These are phyloP conservation scores for Acanthamoeba healyi DNA, from an alignment of 208 protist species.

Conservation along the genomic window DNA sequence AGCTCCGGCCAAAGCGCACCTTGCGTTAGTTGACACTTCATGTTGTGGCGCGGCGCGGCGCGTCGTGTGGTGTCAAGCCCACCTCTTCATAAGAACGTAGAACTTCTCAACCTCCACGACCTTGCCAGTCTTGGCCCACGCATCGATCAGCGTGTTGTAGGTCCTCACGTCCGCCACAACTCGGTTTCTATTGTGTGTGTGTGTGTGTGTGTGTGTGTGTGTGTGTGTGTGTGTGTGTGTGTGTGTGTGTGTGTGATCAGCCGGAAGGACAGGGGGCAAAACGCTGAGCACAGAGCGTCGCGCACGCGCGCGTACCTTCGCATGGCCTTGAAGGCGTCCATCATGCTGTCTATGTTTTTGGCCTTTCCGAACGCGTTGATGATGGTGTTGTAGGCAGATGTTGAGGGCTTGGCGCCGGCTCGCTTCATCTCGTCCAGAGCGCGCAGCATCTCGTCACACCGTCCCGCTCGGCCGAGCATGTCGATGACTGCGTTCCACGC, in stretches of 20 bases:
- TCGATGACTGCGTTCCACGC: not conserved
- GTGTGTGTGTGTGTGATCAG: too few species aligned
- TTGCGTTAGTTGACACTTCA: not conserved
- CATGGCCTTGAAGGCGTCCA: slow-evolving; percentile 42
- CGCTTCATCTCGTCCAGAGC: not conserved
- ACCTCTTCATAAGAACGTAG: slow-evolving; percentile 14
- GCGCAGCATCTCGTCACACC: not conserved
- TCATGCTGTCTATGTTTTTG: not conserved
- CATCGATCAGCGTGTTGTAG: slow-evolving; percentile 11
- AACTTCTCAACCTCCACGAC: not conserved
- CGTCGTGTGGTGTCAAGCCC: not conserved
- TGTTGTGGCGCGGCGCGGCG: too few species aligned
- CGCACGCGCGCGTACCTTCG: not conserved
- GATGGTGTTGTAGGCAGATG: not conserved
- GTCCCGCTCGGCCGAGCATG: not conserved
- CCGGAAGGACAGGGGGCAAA: too few species aligned
- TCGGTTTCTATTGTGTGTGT: not conserved
- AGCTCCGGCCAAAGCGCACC: too few species aligned
- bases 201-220: not conserved
- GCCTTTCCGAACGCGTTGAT: slow-evolving; percentile 43
- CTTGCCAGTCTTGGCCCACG: not conserved
- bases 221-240: too few species aligned
- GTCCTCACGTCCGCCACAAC: not conserved
- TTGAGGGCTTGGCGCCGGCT: not conserved
- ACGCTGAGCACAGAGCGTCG: too few species aligned